These are phyloP conservation scores for Candida vartiovaarae DNA, from an alignment of 805 yeast species.

Conservation along the genomic window DNA sequence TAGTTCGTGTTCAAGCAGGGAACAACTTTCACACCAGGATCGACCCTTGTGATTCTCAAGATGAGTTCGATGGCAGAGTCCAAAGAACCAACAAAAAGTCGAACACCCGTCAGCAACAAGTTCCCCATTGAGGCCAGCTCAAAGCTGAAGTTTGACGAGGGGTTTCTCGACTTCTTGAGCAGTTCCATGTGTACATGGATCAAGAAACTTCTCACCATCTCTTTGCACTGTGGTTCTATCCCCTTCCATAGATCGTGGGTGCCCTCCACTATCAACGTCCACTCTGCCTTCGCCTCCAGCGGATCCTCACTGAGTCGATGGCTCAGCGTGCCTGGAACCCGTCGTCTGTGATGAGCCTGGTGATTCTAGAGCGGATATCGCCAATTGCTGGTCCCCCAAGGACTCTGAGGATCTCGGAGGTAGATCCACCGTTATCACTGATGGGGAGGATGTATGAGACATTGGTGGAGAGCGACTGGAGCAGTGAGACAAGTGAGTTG, in stretches of 20 bases:
- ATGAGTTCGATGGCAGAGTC: slow-evolving; percentile 79
- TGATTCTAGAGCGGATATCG: slow-evolving; percentile 77
- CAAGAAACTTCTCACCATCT: slow-evolving; percentile 68
- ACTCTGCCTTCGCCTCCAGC: slow-evolving; percentile 53
- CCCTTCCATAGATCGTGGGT: slow-evolving; percentile 60
- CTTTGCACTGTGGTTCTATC: slow-evolving; percentile 52
- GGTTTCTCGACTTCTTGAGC: slow-evolving; percentile 54
- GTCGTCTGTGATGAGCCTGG: slow-evolving; percentile 58
- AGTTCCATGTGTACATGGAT: slow-evolving; percentile 75
- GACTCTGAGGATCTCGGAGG: slow-evolving; percentile 78
- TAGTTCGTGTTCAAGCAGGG: slow-evolving; percentile 84
- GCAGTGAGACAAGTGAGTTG: slow-evolving; percentile 60
- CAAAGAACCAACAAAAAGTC: slow-evolving; percentile 76
- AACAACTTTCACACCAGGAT: slow-evolving; percentile 46
- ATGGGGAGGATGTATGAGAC: slow-evolving; percentile 73
- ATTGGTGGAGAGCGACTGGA: slow-evolving; percentile 35
- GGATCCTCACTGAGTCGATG: slow-evolving; percentile 45
- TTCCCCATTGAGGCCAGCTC: slow-evolving; percentile 84
- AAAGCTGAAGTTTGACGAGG: slow-evolving; percentile 55
- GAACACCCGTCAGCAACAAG: slow-evolving; percentile 70
- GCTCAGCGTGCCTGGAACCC: slow-evolving; percentile 32
- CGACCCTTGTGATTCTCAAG: slow-evolving; percentile 54
- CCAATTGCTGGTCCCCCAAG: slow-evolving; percentile 96
- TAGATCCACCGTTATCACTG: slow-evolving; percentile 92
- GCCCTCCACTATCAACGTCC: slow-evolving; percentile 79